Conservation (phyloP, 2,329 filamentous ascomycete species). For the Alternaria sp. region DNA sequence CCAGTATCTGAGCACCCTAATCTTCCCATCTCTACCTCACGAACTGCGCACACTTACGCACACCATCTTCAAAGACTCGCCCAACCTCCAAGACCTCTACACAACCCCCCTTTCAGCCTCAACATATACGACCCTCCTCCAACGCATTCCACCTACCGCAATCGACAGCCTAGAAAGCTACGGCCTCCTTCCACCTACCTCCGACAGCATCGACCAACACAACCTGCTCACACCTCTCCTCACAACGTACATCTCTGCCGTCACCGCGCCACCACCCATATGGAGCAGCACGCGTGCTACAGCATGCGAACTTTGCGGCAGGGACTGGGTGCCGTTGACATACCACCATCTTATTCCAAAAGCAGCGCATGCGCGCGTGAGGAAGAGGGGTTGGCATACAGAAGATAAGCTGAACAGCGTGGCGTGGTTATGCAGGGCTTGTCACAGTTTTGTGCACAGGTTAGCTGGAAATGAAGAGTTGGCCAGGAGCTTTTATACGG, state of each 20-base stretch:
- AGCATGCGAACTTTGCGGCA: slow-evolving; percentile 77
- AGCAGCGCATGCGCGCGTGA: slow-evolving; percentile 76
- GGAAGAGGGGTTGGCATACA: slow-evolving; percentile 82
- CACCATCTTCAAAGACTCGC: slow-evolving; percentile 61
- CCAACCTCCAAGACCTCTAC: slow-evolving; percentile 64
- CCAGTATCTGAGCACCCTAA: slow-evolving; percentile 74
- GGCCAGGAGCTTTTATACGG: slow-evolving; percentile 75
- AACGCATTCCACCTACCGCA: slow-evolving; percentile 67
- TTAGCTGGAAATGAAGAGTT: slow-evolving; percentile 80
- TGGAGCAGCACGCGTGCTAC: slow-evolving; percentile 65
- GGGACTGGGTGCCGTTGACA: slow-evolving; percentile 77
- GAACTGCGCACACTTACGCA: slow-evolving; percentile 71
- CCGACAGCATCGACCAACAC: slow-evolving; percentile 50
- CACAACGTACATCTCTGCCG: slow-evolving; percentile 66
- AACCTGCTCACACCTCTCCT: slow-evolving; percentile 71
- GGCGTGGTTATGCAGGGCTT: slow-evolving; percentile 86
- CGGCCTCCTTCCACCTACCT: slow-evolving; percentile 62
- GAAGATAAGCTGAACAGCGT: slow-evolving; percentile 80
- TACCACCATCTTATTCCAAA: slow-evolving; percentile 90
- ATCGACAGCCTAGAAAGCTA: slow-evolving; percentile 75
- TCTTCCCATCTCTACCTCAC: slow-evolving; percentile 71
- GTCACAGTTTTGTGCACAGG: slow-evolving; percentile 82
- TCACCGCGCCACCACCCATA: slow-evolving; percentile 70
- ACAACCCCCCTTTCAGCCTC: slow-evolving; percentile 63
- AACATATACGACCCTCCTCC: slow-evolving; percentile 59